Conservation (phyloP, 305 asterid genomes). For the Salvia sclarea region DNA sequence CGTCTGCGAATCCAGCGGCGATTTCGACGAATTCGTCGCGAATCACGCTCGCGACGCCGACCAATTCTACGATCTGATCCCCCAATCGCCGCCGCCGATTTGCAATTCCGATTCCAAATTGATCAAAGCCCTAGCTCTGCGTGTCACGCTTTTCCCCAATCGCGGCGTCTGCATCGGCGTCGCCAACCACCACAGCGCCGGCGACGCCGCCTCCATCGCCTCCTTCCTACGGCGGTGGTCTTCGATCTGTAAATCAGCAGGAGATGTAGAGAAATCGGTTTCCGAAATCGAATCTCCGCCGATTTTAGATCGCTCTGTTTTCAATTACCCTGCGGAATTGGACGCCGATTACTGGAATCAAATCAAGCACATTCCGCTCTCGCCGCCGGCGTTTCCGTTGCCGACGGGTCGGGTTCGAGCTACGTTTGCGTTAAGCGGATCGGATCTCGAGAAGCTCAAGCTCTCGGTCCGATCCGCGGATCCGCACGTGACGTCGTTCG, state of each 20-base stretch:
- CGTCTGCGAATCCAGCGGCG: slow-evolving; percentile 28
- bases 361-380: neutral
- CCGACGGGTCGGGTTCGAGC: slow-evolving; percentile 41
- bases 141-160: slow-evolving; percentile 42
- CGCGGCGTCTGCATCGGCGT: slow-evolving; percentile 43
- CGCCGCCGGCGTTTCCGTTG: neutral
- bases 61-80: slow-evolving; percentile 38
- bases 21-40: slow-evolving; percentile 32
- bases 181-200: slow-evolving; percentile 36
- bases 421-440: slow-evolving; percentile 29
- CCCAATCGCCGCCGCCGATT: slow-evolving; percentile 19
- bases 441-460: slow-evolving; percentile 44
- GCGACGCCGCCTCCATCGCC: slow-evolving; percentile 36
- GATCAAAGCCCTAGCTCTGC: slow-evolving; percentile 31
- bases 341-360: slow-evolving; percentile 27
- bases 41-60: slow-evolving; percentile 32
- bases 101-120: slow-evolving; percentile 10
- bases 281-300: slow-evolving; percentile 21
- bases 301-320: slow-evolving; percentile 27
- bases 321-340: slow-evolving; percentile 36
- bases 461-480: slow-evolving; percentile 5
- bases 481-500: slow-evolving; percentile 36
- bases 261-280: slow-evolving; percentile 11
- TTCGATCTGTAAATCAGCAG: slow-evolving; percentile 28
- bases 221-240: slow-evolving; percentile 38